phyloP scores from a whole-genome alignment of 2,329 filamentous ascomycete genomes.

The Calonectria multiphialidica region DNA sequence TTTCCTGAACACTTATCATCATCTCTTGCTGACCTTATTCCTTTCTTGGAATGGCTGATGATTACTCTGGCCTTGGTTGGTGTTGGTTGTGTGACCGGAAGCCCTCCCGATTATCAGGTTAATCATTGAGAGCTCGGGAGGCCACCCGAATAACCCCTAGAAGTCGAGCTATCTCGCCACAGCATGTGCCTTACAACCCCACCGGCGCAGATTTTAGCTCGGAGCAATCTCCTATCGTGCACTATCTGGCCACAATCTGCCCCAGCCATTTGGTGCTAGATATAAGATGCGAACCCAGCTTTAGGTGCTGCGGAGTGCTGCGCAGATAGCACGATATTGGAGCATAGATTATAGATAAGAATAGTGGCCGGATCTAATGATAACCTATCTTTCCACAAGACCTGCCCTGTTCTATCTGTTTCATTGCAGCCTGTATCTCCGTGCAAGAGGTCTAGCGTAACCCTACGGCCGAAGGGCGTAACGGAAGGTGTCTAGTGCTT shows the following conservation, averaged over 20 bases:
- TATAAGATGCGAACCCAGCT: conserved; percentile 1
- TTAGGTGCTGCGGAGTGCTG: background rate
- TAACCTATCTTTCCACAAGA: background rate
- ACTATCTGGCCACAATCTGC: background rate
- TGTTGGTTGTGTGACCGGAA: background rate
- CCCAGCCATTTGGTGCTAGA: background rate
- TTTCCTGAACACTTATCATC: background rate
- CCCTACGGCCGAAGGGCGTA: background rate
- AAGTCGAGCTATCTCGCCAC: background rate
- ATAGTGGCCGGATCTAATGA: background rate
- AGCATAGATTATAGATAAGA: background rate
- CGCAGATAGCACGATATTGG: background rate
- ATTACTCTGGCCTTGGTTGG: background rate
- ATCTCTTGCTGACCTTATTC: background rate
- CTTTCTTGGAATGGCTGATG: background rate
- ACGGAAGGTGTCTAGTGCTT: background rate
- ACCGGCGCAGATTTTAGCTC: conserved; percentile 1
- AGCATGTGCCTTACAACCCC: background rate
- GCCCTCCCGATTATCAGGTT: background rate
- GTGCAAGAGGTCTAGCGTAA: background rate
- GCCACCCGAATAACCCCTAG: background rate
- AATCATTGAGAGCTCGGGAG: background rate
- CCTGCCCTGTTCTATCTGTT: background rate
- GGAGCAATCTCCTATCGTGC: conserved; percentile 1
- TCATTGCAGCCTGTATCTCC: background rate